Percentiles rank a stretch among this genome's conserved stretches.
Evolutionary conservation across 148 eudicot species (phyloP).

Genomic region (Chenopodium album): DNA sequence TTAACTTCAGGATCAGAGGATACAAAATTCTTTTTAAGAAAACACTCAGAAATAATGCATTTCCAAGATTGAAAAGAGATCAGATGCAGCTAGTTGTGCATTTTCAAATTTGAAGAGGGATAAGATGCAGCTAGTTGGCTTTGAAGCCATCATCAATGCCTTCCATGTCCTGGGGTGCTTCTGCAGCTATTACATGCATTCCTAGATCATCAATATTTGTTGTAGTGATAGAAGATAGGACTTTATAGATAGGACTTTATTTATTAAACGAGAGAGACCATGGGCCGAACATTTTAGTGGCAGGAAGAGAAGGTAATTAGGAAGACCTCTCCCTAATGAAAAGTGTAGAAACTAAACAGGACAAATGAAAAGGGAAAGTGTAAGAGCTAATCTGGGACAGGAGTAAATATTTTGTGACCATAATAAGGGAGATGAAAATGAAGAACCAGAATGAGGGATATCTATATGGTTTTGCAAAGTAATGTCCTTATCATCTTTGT

Average conservation of each 20-base stretch:
- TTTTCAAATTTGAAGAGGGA: neutral
- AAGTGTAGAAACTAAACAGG: no score
- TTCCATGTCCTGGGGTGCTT: neutral
- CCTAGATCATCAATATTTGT: neutral
- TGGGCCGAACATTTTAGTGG: no score
- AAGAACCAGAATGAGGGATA: neutral
- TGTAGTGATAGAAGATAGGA: neutral
- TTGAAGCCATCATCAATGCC: neutral
- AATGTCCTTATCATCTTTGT: neutral
- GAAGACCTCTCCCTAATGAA: no score
- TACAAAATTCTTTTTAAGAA: neutral
- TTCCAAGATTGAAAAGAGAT: neutral
- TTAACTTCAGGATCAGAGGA: constrained; percentile 3
- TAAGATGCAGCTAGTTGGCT: neutral
- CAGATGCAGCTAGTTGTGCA: neutral
- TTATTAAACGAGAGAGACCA: no score
- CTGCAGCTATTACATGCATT: neutral
- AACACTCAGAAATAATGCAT: neutral
- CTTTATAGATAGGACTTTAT: no score
- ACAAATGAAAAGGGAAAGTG: no score
- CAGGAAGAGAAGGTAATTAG: no score
- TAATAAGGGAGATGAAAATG: neutral
- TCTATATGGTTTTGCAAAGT: neutral
- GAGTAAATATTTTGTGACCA: neutral
- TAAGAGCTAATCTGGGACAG: no score